Conservation (phyloP, 257 asterid genomes). For the Solanum neorickii region DNA sequence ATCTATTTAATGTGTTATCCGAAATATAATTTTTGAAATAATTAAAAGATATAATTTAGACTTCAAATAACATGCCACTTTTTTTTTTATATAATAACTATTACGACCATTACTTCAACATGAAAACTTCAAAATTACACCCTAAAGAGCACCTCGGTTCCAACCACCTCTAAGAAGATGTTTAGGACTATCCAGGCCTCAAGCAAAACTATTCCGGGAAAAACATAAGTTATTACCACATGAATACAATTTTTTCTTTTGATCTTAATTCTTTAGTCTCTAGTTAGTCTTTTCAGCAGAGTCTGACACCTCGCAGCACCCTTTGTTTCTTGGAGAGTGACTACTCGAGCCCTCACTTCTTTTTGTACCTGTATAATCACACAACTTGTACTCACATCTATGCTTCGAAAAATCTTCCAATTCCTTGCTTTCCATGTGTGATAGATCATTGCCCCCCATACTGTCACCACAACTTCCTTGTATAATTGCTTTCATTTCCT, state of each 20-base stretch:
- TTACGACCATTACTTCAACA: not conserved
- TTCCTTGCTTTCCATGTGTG: not conserved
- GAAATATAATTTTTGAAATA: too few relatives aligned
- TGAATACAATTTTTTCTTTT: not conserved
- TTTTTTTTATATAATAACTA: not conserved
- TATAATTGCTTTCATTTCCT: not conserved
- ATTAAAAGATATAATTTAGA: too few relatives aligned
- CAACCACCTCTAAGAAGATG: not conserved
- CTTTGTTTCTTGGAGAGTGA: not conserved
- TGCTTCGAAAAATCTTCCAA: too few relatives aligned
- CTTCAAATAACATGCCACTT: too few relatives aligned
- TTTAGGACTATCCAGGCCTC: not conserved
- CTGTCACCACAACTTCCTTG: not conserved
- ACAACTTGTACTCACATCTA: too few relatives aligned
- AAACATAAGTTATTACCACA: not conserved
- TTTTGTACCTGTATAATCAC: too few relatives aligned
- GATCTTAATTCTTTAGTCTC: too few relatives aligned
- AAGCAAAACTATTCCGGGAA: not conserved
- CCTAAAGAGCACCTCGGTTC: not conserved
- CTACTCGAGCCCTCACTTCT: not conserved
- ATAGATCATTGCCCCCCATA: not conserved
- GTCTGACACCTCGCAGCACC: not conserved
- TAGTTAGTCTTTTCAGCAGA: not conserved
- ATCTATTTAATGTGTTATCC: too few relatives aligned
- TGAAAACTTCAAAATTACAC: not conserved